Base-by-base conservation (phyloP, 2,329 filamentous ascomycete genomes). In the Nannizzia gypsea region DNA sequence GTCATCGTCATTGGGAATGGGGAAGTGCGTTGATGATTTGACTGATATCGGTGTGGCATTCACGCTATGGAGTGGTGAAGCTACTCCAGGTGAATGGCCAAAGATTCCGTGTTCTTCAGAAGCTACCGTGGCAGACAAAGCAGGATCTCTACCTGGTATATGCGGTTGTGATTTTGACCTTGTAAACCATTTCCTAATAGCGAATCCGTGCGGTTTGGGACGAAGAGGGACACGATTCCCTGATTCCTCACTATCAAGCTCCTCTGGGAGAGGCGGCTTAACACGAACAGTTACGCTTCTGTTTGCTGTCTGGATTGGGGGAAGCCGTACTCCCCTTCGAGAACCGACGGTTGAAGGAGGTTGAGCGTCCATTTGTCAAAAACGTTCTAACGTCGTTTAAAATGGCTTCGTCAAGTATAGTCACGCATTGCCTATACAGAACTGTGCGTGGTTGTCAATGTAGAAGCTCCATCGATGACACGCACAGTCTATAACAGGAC, bases 231-330 rank as follows among this genome's bases (percentile, higher is more conserved):
- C 65, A 26, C 68, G 65, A 46, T 68, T 69, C 28, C 63, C 66
- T n/a, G 63, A 57, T 6, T 66, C 60, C 48, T 63, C 64, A 63
- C 70, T 65, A 57, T 63, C 67, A 9, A 69, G 64, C 36, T 68
- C 67, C 42, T 74, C 69, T 22, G 67, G 63, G 34, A 55, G 61
- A 3, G 63, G 63, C 3, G 61, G 64, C n/a, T 64, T 62, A 8
- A 62, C 61, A 9, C 61, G 63, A 24, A 44, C 46, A 40, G 40
- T 55, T n/a, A 55, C 48, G 31, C 44, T 46, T 42, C 58, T 63
- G 20, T 61, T 52, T 26, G 73, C 71, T 56, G 73, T 75, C 57
- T 73, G 71, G 40, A 75, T 64, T 13, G 72, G 72, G 2, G 69
- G 63, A 9, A 74, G 64, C 52, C 58, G 70, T 58, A 70, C 70